Percentiles rank a stretch among this genome's conserved stretches.
Conservation (phyloP, 2,329 filamentous ascomycete species). For the Botrytis deweyae region DNA sequence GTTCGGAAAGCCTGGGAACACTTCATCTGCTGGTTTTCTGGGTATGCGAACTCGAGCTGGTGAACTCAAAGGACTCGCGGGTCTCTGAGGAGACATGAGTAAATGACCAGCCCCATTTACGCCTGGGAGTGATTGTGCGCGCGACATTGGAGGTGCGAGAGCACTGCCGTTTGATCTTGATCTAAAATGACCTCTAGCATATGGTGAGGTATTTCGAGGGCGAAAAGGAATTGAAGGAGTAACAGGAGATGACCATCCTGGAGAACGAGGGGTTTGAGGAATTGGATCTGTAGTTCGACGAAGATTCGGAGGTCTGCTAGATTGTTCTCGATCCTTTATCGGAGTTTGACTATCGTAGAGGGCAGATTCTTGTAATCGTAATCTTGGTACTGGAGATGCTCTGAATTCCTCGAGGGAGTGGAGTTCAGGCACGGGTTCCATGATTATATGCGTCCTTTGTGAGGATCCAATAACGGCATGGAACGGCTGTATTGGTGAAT, state of each 20-base stretch:
- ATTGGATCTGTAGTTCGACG: slow-evolving; percentile 60
- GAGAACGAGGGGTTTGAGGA: slow-evolving; percentile 53
- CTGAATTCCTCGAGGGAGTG: slow-evolving; percentile 67
- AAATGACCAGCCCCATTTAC: slow-evolving; percentile 60
- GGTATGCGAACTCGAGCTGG: slow-evolving; percentile 53
- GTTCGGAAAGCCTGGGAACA: slow-evolving; percentile 56
- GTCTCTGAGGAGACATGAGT: slow-evolving; percentile 49
- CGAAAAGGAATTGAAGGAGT: slow-evolving; percentile 54
- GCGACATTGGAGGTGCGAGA: slow-evolving; percentile 56
- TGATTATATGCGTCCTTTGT: slow-evolving; percentile 39
- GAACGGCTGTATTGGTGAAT: slow-evolving; percentile 14
- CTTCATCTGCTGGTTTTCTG: slow-evolving; percentile 59
- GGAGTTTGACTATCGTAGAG: slow-evolving; percentile 25
- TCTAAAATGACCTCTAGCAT: slow-evolving; percentile 55
- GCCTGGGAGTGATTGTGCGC: slow-evolving; percentile 64
- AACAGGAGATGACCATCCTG: slow-evolving; percentile 34
- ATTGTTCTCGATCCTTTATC: slow-evolving; percentile 25
- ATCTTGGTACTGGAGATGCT: slow-evolving; percentile 54
- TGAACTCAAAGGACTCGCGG: slow-evolving; percentile 55
- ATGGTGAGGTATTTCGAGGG: slow-evolving; percentile 61
- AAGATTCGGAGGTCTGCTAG: slow-evolving; percentile 50
- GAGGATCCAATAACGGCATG: slow-evolving; percentile 20
- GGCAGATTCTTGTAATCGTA: slow-evolving; percentile 45
- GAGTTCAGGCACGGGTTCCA: slow-evolving; percentile 68
- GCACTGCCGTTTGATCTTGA: slow-evolving; percentile 58